These are phyloP conservation scores for Elongisporangium prolatum DNA, from an alignment of 352 stramenopile species.

Conservation along the genomic window DNA sequence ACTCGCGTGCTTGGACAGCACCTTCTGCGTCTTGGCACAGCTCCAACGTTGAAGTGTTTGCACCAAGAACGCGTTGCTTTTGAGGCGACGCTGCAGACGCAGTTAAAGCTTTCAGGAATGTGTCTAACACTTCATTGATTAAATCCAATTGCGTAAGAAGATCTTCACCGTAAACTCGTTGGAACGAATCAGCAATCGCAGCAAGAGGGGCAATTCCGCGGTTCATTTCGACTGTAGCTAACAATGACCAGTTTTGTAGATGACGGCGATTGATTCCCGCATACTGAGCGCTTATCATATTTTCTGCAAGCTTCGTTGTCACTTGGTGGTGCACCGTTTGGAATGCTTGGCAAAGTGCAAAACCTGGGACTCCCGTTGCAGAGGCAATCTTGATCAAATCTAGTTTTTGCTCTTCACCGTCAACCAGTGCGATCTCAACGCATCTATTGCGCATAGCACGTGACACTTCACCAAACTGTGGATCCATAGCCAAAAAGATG, in stretches of 20 bases:
- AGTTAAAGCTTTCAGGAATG: slow-evolving; percentile 34
- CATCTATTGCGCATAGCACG: slow-evolving; percentile 99
- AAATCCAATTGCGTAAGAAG: slow-evolving; percentile 38
- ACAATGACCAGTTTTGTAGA: slow-evolving; percentile 71
- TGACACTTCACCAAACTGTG: slow-evolving; percentile 95
- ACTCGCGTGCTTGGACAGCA: slow-evolving; percentile 50
- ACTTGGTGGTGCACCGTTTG: slow-evolving; percentile 52
- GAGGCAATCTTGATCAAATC: slow-evolving; percentile 66
- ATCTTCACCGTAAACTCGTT: slow-evolving; percentile 56
- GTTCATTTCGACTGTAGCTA: slow-evolving; percentile 60
- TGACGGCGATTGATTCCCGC: slow-evolving; percentile 59
- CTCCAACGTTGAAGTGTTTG: slow-evolving; percentile 35
- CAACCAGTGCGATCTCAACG: slow-evolving; percentile 92
- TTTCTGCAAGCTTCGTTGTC: slow-evolving; percentile 21
- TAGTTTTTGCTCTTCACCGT: slow-evolving; percentile 42
- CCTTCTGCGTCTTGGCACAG: slow-evolving; percentile 55
- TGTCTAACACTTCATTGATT: slow-evolving; percentile 23
- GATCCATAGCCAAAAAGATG: slow-evolving; percentile 98
- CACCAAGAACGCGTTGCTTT: slow-evolving; percentile 31
- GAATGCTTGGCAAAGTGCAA: slow-evolving; percentile 62
- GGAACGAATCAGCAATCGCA: slow-evolving; percentile 53
- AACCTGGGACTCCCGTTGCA: slow-evolving; percentile 54
- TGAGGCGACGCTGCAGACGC: slow-evolving; percentile 12
- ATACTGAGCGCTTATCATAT: slow-evolving; percentile 1
- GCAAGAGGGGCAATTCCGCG: slow-evolving; percentile 36